Evolutionary conservation across 2,329 filamentous ascomycete species (phyloP).

Genomic region (Triangularia setosa): DNA sequence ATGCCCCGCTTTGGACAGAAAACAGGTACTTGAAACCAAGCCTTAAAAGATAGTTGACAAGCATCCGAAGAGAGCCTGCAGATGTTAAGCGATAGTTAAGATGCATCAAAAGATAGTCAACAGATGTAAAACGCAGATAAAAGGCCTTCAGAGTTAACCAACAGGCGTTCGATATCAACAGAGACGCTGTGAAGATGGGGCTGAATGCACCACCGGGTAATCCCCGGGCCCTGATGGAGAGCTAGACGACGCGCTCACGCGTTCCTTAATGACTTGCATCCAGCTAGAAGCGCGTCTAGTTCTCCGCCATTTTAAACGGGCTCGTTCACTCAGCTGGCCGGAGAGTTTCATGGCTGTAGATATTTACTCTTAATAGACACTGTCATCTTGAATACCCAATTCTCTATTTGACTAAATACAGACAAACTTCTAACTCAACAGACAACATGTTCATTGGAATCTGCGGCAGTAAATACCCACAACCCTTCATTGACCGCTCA

Average conservation of each 20-base stretch:
- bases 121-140: no score
- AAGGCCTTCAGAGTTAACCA: neutral
- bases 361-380: neutral
- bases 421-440: neutral
- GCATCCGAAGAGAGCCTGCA: neutral
- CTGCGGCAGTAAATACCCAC: conserved; percentile 57
- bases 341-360: neutral
- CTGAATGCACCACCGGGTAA: conserved; percentile 21
- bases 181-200: no score
- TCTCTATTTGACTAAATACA: neutral
- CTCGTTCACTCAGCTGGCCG: neutral
- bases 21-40: neutral
- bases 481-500: conserved; percentile 2
- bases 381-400: neutral
- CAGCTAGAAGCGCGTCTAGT: conserved; percentile 19
- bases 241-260: conserved; percentile 17
- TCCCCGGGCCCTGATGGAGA: conserved; percentile 11
- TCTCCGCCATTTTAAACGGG: neutral
- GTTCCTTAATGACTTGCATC: conserved; percentile 20
- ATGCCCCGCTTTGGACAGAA: neutral
- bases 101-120: conserved; percentile 8
- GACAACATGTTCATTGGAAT: conserved; percentile 69
- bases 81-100: neutral
- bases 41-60: neutral
- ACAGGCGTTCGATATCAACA: no score